These are phyloP conservation scores for Fusarium chuoi DNA, from an alignment of 2,329 filamentous ascomycete species.

Conservation along the genomic window DNA sequence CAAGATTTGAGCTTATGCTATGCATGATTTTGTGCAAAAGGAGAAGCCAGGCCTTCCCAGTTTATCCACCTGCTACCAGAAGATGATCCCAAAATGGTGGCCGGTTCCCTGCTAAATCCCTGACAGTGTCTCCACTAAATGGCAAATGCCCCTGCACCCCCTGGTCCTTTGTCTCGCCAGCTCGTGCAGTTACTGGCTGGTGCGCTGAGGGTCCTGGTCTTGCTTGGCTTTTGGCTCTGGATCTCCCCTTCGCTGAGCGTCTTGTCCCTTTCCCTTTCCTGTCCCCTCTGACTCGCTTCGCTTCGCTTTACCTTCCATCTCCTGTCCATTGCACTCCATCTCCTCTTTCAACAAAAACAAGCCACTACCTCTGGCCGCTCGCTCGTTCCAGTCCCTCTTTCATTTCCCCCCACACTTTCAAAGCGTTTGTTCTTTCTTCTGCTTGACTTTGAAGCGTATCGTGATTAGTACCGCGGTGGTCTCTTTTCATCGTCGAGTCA, in stretches of 20 bases:
- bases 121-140: slow-evolving; percentile 18
- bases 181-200: slow-evolving; percentile 28
- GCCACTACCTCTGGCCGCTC: slow-evolving; percentile 50
- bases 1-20: slow-evolving; percentile 7
- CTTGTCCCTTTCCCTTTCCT: slow-evolving; percentile 34
- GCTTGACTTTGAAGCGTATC: slow-evolving; percentile 30
- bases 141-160: slow-evolving; percentile 23
- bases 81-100: slow-evolving; percentile 30
- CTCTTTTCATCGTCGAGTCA: slow-evolving; percentile 33
- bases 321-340: slow-evolving; percentile 42
- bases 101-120: slow-evolving; percentile 27
- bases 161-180: slow-evolving; percentile 24
- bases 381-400: slow-evolving; percentile 56
- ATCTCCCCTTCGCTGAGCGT: slow-evolving; percentile 30
- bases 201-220: slow-evolving; percentile 2
- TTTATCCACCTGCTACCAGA: slow-evolving; percentile 18
- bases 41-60: slow-evolving; percentile 6
- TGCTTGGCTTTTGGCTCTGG: slow-evolving; percentile 13
- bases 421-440: slow-evolving; percentile 40
- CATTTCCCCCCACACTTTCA: slow-evolving; percentile 44
- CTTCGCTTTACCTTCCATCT: slow-evolving; percentile 38
- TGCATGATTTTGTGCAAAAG: slow-evolving; percentile 33
- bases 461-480: slow-evolving; percentile 3
- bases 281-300: slow-evolving; percentile 41
- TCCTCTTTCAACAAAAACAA: slow-evolving; percentile 56